Evolutionary conservation across 2,329 filamentous ascomycete genomes (phyloP), one percentile per base, ranked within the genome.

Genomic region (Ascochyta clinopodiicola): DNA sequence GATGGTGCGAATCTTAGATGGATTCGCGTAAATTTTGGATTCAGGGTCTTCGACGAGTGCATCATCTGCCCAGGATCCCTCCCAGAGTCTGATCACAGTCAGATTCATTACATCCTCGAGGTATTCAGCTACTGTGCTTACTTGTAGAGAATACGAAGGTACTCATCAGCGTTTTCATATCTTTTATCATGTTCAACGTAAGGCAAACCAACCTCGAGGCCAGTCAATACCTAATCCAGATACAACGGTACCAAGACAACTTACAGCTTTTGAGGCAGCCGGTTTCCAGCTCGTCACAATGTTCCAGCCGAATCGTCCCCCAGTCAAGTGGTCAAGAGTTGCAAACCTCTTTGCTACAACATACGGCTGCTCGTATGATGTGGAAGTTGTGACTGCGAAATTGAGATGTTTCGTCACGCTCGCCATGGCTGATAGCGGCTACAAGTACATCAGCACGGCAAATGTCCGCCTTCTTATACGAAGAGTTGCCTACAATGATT

Each of bases 211-310:
- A 61, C 40, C 32, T 56, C n/a, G 8, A 31, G 4, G 10, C 9
- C 3, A 21, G 15, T 46, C 22, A 46, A 24, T 6, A 29, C 10
- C 12, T 31, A 31, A 4, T 6, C 29, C 13, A 3, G 12, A 31
- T 31, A 31, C 29, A 31, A 31, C 10, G 4, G 12, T 5, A 13
- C 6, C 29, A 31, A 31, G 4, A 31, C 24, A 21, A 37, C 45
- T 39, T 13, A 44, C 52, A 29, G 59, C 59, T 37, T 53, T 59
- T 0, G 86, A 86, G 0, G 86, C 86, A 5, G 82, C 85, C 62
- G 88, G 84, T 2, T 88, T 79, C 60, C 87, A 88, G 12, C 84
- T 82, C 0, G 87, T 89, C 0, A 89, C 86, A 42, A 89, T 82
- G 70, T 83, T 74, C 61, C 63, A 66, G 2, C 56, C 61, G 32